Evolutionary conservation across 495 filamentous ascomycete genomes (phyloP), one percentile per base, ranked within the genome.

Genomic region (Xylaria intraflava): DNA sequence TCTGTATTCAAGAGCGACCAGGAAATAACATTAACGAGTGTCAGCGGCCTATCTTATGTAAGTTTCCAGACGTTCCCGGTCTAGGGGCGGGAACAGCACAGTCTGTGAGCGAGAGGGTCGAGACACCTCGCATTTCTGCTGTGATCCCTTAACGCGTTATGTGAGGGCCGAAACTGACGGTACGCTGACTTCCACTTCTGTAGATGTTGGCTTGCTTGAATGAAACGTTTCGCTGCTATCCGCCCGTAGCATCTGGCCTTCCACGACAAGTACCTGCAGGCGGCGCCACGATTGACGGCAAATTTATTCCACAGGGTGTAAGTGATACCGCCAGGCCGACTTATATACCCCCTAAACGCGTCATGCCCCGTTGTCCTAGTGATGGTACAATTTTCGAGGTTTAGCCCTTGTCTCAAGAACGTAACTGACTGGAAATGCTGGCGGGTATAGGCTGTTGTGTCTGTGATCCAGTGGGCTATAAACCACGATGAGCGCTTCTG

Each of bases 141-240:
- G 9, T 9, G 27, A 29, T 29, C 27, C 9, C 5, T 4, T 4
- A 38, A 38, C 17, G 16, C 11, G 11, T 8, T n/a, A 3, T 2
- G 17, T 38, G 17, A 6, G 16, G 5, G 2, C n/a, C 2, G 35
- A 17, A 3, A 38, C n/a, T 0, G 9, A 8, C 3, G n/a, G 17
- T 2, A 46, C 4, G 40, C 51, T 53, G 1, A 53, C 43, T 1
- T 1, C 17, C 6, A 30, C 23, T 5, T 6, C 11, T 19, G 16
- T 24, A 53, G 62, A 63, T 85, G 59, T 54, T 76, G 12, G 82
- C 81, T 7, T 74, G 72, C 40, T 62, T 84, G 0, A 69, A 82
- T 35, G 83, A 87, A 59, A 66, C 70, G 0, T 60, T 87, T 45
- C 75, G 83, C 1, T 70, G 81, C 49, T 82, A 82, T 54, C 79